Percentiles rank a stretch among this genome's conserved stretches.
phyloP scores from a whole-genome alignment of 148 eudicot species.

The Camellia japonica region DNA sequence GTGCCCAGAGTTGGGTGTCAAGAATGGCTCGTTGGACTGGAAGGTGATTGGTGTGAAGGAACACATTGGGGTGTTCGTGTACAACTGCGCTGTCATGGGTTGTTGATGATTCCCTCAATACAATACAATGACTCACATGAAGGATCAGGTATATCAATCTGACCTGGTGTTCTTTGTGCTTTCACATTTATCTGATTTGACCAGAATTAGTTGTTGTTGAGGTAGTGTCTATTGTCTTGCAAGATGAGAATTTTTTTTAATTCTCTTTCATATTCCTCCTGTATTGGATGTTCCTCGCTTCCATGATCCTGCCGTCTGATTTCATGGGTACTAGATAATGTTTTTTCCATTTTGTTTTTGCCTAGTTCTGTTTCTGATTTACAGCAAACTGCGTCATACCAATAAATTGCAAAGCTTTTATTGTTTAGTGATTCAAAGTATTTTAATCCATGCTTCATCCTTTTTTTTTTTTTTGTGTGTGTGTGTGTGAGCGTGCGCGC shows the following conservation, averaged over 20 bases:
- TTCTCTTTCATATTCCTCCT: constrained; percentile 4
- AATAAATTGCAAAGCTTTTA: constrained; percentile 17
- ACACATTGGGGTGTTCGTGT: constrained; percentile 41
- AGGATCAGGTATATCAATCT: constrained; percentile 15
- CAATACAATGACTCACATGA: constrained; percentile 3
- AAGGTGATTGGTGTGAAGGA: constrained; percentile 38
- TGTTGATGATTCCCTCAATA: constrained; percentile 24
- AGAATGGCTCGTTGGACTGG: constrained; percentile 36
- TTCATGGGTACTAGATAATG: background rate
- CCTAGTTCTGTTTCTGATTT: constrained; percentile 9
- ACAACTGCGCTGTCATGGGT: constrained; percentile 51
- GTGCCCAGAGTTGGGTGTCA: constrained; percentile 28
- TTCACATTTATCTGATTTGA: constrained; percentile 21
- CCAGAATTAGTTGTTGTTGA: constrained; percentile 11
- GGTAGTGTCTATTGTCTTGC: constrained; percentile 8
- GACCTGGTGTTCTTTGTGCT: constrained; percentile 10
- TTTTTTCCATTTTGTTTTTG: background rate
- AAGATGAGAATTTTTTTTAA: constrained; percentile 9
- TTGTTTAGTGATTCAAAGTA: constrained; percentile 4
- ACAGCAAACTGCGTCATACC: constrained; percentile 10
- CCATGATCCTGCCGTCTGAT: background rate
- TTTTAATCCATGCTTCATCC: background rate
- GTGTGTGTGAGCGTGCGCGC: too few species aligned
- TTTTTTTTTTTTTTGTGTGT: background rate
- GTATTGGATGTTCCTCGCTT: constrained; percentile 12